Evolutionary conservation across 345 rosid species (phyloP).

Genomic region (Abelmoschus esculentus): DNA sequence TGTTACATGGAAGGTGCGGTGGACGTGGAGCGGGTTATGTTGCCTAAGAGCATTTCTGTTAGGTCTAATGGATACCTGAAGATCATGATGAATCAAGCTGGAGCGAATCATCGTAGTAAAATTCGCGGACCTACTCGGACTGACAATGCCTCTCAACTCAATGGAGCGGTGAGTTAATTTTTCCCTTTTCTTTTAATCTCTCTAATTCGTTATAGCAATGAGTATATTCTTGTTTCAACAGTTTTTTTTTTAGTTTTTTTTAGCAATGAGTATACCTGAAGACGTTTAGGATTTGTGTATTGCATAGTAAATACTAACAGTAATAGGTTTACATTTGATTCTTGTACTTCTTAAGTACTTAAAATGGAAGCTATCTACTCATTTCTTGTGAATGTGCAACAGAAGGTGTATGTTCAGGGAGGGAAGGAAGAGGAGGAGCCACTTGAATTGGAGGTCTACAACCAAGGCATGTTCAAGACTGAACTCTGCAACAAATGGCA

Average conservation of each 20-base stretch:
- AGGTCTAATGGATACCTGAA: constrained; percentile 44
- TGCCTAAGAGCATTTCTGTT: constrained; percentile 51
- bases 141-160: constrained; percentile 2
- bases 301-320: neutral
- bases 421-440: constrained; percentile 34
- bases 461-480: constrained; percentile 85
- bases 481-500: constrained; percentile 99
- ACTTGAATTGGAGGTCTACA: constrained; percentile 57
- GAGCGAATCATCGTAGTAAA: neutral
- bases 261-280: neutral
- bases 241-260: too few species aligned
- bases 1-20: constrained; percentile 24
- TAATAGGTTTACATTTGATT: neutral
- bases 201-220: neutral
- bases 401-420: constrained; percentile 25
- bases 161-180: constrained; percentile 7
- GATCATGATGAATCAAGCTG: constrained; percentile 13
- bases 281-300: neutral
- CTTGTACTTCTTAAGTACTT: neutral
- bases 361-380: neutral
- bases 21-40: constrained; percentile 27
- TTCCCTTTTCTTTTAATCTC: neutral
- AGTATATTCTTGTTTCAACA: neutral
- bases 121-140: constrained; percentile 2
- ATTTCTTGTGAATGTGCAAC: constrained; percentile 19